A percentile compares a stretch with the other conserved stretches of the same genome.
phyloP scores from a whole-genome alignment of 2,329 filamentous ascomycete genomes.

The Claviceps fusiformis region DNA sequence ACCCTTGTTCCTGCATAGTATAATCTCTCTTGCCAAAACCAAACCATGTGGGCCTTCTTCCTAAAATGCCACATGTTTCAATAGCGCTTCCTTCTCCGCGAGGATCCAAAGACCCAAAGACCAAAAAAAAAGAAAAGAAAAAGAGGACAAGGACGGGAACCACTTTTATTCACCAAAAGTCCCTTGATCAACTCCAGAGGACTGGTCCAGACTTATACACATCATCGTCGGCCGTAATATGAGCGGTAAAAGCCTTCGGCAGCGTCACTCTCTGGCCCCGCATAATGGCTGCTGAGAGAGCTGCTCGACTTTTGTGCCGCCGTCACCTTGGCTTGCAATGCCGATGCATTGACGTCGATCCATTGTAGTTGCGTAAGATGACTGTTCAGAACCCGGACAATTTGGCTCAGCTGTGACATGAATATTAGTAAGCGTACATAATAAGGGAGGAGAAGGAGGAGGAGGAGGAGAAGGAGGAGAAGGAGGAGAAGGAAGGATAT shows the following conservation, averaged over 20 bases:
- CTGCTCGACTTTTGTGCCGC: constrained; percentile 70
- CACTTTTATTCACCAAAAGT: constrained; percentile 1
- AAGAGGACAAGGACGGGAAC: not conserved
- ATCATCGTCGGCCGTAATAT: constrained; percentile 61
- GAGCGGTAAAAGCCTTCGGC: constrained; percentile 86
- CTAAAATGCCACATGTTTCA: not conserved
- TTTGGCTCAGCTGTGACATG: constrained; percentile 65
- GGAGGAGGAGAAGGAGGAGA: not conserved
- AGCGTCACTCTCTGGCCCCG: constrained; percentile 51
- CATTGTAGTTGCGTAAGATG: constrained; percentile 86
- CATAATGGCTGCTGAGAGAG: constrained; percentile 42
- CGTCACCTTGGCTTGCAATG: constrained; percentile 68
- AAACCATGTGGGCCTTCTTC: constrained; percentile 4
- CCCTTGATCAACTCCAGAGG: not conserved
- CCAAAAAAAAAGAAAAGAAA: not conserved
- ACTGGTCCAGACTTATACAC: not conserved
- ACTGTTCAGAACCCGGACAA: constrained; percentile 86
- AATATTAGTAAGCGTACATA: constrained; percentile 7
- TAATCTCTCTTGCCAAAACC: not conserved
- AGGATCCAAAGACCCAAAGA: not conserved
- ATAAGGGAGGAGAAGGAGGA: not conserved
- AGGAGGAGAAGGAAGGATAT: not conserved
- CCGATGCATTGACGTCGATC: constrained; percentile 76
- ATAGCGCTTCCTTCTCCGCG: not conserved
- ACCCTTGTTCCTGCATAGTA: constrained; percentile 6